phyloP scores from a whole-genome alignment of 202 grass and related monocot species.

The Hordeum pubiflorum region DNA sequence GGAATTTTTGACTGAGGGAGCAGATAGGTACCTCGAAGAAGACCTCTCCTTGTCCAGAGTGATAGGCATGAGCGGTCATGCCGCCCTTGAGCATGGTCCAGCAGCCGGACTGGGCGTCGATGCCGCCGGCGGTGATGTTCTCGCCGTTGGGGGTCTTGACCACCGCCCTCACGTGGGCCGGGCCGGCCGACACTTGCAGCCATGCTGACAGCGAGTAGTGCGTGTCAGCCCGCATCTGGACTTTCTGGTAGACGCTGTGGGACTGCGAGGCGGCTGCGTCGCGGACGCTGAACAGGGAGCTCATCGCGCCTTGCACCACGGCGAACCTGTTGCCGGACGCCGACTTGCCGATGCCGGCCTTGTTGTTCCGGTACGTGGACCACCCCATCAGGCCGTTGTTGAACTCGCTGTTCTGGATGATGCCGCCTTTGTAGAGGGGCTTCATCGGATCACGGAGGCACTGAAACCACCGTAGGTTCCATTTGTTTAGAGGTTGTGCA shows the following conservation, averaged over 20 bases:
- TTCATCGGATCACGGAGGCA: slow-evolving; percentile 41
- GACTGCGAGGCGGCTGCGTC: background rate
- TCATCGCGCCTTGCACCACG: background rate
- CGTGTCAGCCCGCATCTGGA: slow-evolving; percentile 32
- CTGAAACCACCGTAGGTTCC: background rate
- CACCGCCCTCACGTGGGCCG: slow-evolving; percentile 25
- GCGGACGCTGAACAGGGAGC: background rate
- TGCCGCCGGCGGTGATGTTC: slow-evolving; percentile 25
- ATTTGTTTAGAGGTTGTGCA: no score
- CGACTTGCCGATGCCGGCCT: slow-evolving; percentile 33
- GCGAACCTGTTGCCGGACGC: slow-evolving; percentile 43
- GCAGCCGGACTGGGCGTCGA: slow-evolving; percentile 24
- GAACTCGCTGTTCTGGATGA: slow-evolving; percentile 53
- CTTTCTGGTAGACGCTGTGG: slow-evolving; percentile 37
- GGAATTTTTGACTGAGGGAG: no score
- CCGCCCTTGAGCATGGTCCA: slow-evolving; percentile 89
- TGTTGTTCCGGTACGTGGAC: slow-evolving; percentile 25
- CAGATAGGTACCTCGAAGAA: slow-evolving; percentile 44
- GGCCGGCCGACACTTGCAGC: slow-evolving; percentile 36
- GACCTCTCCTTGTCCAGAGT: slow-evolving; percentile 41
- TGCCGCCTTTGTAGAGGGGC: slow-evolving; percentile 43
- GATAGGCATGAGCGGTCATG: slow-evolving; percentile 25
- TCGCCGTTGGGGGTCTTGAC: slow-evolving; percentile 31
- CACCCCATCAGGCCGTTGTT: slow-evolving; percentile 43
- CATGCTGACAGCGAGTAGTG: slow-evolving; percentile 61